Conservation (phyloP, 2,329 filamentous ascomycete species). For the Cytospora chrysosperma region DNA sequence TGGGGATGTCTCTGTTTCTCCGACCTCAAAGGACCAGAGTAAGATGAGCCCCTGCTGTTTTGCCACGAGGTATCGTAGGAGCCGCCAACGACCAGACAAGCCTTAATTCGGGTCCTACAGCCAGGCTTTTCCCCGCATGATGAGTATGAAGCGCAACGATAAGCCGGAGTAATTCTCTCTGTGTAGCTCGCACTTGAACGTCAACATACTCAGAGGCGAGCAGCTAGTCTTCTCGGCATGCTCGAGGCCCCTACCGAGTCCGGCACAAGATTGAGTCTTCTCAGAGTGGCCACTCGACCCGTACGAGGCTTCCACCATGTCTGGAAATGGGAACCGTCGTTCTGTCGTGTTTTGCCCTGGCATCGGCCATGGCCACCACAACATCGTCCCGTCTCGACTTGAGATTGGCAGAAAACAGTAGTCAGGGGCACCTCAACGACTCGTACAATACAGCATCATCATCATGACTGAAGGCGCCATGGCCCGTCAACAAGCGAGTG, state of each 20-base stretch:
- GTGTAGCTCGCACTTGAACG: neutral
- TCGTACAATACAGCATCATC: neutral
- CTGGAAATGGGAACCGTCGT: neutral
- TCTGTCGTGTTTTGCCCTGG: neutral
- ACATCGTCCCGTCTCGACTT: neutral
- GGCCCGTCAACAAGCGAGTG: neutral
- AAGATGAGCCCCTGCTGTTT: neutral
- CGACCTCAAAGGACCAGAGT: neutral
- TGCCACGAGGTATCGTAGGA: neutral
- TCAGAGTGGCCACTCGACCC: neutral
- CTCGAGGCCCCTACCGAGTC: neutral
- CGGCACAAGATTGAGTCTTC: neutral
- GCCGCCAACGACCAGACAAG: neutral
- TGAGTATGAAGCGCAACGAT: neutral
- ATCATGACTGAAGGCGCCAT: neutral
- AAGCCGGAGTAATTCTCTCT: neutral
- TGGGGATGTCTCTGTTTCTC: neutral
- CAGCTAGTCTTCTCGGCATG: neutral
- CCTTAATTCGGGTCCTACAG: neutral
- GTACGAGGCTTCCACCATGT: neutral
- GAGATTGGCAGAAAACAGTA: neutral
- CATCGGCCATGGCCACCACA: neutral
- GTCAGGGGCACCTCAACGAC: neutral
- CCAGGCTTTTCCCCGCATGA: neutral
- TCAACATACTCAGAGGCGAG: neutral